A percentile compares a stretch with the other conserved stretches of the same genome.
Conservation (phyloP, 2,329 filamentous ascomycete species). For the Zarea fungicola region DNA sequence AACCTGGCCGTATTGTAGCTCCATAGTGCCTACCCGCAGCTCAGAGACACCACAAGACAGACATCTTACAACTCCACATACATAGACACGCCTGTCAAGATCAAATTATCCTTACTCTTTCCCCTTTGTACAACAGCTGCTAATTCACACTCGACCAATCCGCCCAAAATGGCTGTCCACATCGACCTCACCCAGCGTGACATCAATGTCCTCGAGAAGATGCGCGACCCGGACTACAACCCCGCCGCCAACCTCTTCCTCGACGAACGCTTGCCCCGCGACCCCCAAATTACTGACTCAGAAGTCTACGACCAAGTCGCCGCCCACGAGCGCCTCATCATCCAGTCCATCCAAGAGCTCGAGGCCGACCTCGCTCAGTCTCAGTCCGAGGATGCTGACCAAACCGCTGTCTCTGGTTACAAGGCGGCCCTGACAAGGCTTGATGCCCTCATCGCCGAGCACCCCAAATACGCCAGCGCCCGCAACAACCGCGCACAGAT, state of each 20-base stretch:
- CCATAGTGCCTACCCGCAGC: no score
- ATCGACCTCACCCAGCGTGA: constrained; percentile 52
- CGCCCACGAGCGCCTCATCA: constrained; percentile 47
- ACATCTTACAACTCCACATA: no score
- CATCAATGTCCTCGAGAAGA: constrained; percentile 59
- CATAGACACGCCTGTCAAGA: no score
- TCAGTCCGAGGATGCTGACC: constrained; percentile 29
- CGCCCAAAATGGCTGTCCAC: constrained; percentile 38
- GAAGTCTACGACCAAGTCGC: constrained; percentile 47
- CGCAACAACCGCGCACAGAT: constrained; percentile 72
- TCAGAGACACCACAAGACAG: no score
- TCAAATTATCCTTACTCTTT: no score
- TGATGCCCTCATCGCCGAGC: constrained; percentile 47
- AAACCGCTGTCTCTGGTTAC: constrained; percentile 40
- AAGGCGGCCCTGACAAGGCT: constrained; percentile 44
- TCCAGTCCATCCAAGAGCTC: constrained; percentile 48
- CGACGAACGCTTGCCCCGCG: constrained; percentile 49
- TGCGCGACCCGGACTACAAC: constrained; percentile 61
- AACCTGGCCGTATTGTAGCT: no score
- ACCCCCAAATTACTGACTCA: constrained; percentile 50
- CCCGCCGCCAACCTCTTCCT: constrained; percentile 49
- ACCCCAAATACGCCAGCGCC: constrained; percentile 65
- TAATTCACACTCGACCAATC: neutral
- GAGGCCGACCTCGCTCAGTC: constrained; percentile 48
- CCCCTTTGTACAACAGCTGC: neutral